These are phyloP conservation scores for Camelina laxa DNA, from an alignment of 345 rosid genomes.

Conservation along the genomic window DNA sequence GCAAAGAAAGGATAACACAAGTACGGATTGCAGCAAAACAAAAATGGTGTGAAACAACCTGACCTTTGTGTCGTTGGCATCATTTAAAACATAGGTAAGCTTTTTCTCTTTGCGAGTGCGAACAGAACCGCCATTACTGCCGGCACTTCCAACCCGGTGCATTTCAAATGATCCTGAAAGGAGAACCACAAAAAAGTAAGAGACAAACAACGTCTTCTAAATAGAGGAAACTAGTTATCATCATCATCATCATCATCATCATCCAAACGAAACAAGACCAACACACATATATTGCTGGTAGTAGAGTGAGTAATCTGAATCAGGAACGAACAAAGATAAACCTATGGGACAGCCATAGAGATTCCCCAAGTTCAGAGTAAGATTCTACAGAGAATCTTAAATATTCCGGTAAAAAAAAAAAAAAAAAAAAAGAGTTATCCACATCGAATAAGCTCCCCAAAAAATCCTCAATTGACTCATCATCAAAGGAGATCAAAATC, in stretches of 20 bases:
- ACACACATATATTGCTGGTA: background rate
- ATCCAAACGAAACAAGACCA: slow-evolving; percentile 13
- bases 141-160: slow-evolving; percentile 99
- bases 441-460: slow-evolving; percentile 5
- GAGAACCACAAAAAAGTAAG: slow-evolving; percentile 8
- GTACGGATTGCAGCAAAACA: background rate
- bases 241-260: slow-evolving; percentile 14
- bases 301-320: background rate
- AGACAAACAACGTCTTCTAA: background rate
- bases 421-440: slow-evolving; percentile 8
- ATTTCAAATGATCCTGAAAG: slow-evolving; percentile 58
- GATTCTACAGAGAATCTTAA: background rate
- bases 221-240: background rate
- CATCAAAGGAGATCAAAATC: slow-evolving; percentile 1
- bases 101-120: slow-evolving; percentile 97
- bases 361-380: background rate
- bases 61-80: slow-evolving; percentile 81
- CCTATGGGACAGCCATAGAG: slow-evolving; percentile 5
- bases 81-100: slow-evolving; percentile 86
- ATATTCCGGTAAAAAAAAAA: background rate
- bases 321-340: background rate
- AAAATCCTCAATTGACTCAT: background rate
- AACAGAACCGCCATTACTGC: slow-evolving; percentile 79
- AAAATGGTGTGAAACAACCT: slow-evolving; percentile 23
- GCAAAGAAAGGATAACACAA: slow-evolving; percentile 18